phyloP scores from a whole-genome alignment of 1,284 basidiomycete species.

The Malassezia furfur region DNA sequence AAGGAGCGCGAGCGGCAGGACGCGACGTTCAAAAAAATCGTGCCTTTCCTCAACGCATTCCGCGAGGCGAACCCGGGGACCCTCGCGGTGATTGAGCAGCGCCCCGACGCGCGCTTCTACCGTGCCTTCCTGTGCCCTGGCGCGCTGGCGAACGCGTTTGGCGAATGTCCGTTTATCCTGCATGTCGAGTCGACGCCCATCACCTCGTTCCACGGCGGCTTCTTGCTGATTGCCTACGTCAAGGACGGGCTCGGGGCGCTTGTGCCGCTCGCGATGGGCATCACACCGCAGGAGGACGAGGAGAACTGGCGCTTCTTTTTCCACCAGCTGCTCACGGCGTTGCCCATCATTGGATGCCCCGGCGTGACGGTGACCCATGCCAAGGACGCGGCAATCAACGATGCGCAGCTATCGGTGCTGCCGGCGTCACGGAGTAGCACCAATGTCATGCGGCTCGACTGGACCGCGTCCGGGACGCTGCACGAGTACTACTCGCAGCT shows the following conservation, averaged over 20 bases:
- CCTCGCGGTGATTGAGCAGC: constrained; percentile 16
- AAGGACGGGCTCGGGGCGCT: constrained; percentile 12
- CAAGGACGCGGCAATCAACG: constrained; percentile 4
- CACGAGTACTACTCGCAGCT: constrained; percentile 16
- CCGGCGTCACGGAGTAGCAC: constrained; percentile 8
- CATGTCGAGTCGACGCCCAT: constrained; percentile 15
- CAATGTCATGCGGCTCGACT: constrained; percentile 6
- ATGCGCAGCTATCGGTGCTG: constrained; percentile 10
- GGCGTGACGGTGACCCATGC: constrained; percentile 9
- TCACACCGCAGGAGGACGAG: constrained; percentile 15
- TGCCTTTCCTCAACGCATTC: constrained; percentile 17
- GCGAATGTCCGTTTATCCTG: constrained; percentile 15
- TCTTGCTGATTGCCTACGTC: constrained; percentile 11
- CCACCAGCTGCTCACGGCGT: constrained; percentile 12
- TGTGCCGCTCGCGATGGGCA: constrained; percentile 12
- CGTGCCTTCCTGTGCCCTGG: constrained; percentile 16
- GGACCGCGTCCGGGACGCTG: constrained; percentile 13
- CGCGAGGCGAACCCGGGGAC: constrained; percentile 17
- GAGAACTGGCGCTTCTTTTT: constrained; percentile 21
- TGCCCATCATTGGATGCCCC: constrained; percentile 15
- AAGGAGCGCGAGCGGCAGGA: constrained; percentile 19
- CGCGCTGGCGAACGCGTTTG: constrained; percentile 10
- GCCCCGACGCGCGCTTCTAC: constrained; percentile 16
- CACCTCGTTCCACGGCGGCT: constrained; percentile 13
- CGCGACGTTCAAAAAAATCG: constrained; percentile 16